Evolutionary conservation across 805 yeast species (phyloP).

Genomic region (Candida adriatica): DNA sequence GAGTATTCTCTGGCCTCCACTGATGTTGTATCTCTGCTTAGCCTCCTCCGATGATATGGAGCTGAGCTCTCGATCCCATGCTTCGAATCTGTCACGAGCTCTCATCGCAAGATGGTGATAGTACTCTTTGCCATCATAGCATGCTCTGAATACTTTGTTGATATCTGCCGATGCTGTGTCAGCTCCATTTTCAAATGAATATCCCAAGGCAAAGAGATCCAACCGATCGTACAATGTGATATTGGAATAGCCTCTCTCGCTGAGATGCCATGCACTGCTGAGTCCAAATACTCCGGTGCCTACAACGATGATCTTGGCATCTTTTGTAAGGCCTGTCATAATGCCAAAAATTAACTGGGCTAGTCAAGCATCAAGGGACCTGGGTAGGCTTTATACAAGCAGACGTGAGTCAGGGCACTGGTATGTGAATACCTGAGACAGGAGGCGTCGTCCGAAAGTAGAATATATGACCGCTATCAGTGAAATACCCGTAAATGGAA

Average conservation of each 20-base stretch:
- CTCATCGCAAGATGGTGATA: constrained; percentile 22
- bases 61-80: constrained; percentile 10
- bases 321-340: not conserved
- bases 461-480: no score
- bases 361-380: no score
- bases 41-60: constrained; percentile 5
- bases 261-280: constrained; percentile 36
- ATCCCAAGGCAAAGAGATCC: constrained; percentile 23
- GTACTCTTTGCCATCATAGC: constrained; percentile 28
- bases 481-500: no score
- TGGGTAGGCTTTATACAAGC: no score
- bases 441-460: no score
- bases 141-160: constrained; percentile 32
- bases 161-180: constrained; percentile 36
- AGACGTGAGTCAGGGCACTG: no score
- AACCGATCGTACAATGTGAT: constrained; percentile 32
- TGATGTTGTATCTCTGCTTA: constrained; percentile 3
- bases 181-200: constrained; percentile 29
- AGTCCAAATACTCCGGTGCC: constrained; percentile 46
- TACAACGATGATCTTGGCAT: constrained; percentile 28
- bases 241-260: constrained; percentile 29
- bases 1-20: constrained; percentile 4
- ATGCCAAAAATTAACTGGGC: not conserved
- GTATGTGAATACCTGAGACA: no score
- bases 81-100: constrained; percentile 7